Base-by-base conservation (phyloP, 208 protist species). In the Acanthamoeba lenticulata region DNA sequence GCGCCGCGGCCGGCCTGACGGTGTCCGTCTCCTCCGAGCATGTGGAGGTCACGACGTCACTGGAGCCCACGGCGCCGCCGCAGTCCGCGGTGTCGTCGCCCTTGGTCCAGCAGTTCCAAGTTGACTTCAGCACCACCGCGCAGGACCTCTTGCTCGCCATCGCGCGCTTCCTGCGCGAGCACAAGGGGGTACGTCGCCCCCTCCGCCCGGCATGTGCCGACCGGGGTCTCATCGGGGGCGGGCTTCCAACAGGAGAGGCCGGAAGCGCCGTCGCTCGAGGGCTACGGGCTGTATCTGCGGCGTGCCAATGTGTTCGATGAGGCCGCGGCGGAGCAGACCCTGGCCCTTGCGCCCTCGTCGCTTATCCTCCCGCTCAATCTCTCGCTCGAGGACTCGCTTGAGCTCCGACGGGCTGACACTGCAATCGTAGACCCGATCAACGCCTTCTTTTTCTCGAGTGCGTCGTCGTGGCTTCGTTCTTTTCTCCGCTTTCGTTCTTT, bases 81-180 rank as follows among this genome's bases (percentile, higher is more conserved):
- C n/a, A n/a, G n/a, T n/a, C 13, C 11, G 13, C 45, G 6, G n/a
- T 27, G 74, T 27, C 2, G 17, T 85, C 74, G 4, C 45, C 29
- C 45, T 45, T 21, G 27, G 74, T 85, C 15, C 38, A 32, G 9
- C 74, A 27, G 74, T 85, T 85, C 15, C 38, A 52, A 0, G 21
- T 55, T 32, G 74, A 85, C 74, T 85, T 85, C 45, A 85, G 45
- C 45, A 85, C 74, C 74, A 85, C 74, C 45, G 74, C 27, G n/a
- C 34, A 45, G 45, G 74, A 85, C 36, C 74, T 85, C 42, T 17
- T 47, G n/a, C 34, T 19, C 19, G 42, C 38, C 38, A 85, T 85
- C 45, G 27, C 24, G 2, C 38, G 36, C 1, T 85, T 85, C 9
- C 36, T 85, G 21, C 45, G 36, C 38, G 45, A 85, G 9, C 38